These are phyloP conservation scores for Paulownia fortunei DNA, from an alignment of 257 asterid species.

Conservation along the genomic window DNA sequence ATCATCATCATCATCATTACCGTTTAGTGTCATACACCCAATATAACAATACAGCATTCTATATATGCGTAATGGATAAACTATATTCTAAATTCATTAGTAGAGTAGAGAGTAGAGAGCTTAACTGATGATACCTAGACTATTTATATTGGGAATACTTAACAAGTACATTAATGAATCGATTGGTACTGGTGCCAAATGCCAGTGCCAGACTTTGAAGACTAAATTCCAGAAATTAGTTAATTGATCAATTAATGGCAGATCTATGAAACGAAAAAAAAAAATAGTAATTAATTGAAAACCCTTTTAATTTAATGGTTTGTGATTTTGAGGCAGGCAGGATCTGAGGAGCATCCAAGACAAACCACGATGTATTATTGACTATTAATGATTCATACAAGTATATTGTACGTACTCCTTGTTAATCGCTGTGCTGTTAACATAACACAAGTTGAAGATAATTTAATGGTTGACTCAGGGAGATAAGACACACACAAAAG, in stretches of 20 bases:
- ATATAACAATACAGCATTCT: too few species aligned
- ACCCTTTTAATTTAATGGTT: constrained; percentile 2
- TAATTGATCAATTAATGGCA: constrained; percentile 27
- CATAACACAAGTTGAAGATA: not conserved
- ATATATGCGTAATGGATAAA: too few species aligned
- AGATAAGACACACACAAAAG: too few species aligned
- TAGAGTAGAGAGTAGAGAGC: constrained; percentile 1
- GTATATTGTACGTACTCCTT: constrained; percentile 23
- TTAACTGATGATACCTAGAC: not conserved
- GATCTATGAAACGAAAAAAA: constrained; percentile 26
- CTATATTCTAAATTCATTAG: too few species aligned
- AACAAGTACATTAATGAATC: constrained; percentile 22
- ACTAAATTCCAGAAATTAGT: constrained; percentile 18
- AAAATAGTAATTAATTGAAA: not conserved
- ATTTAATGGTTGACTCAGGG: constrained; percentile 31
- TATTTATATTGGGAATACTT: not conserved
- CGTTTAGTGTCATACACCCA: too few species aligned
- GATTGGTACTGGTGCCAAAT: constrained; percentile 13
- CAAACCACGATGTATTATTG: constrained; percentile 28
- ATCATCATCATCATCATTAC: too few species aligned
- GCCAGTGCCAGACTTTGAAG: constrained; percentile 33
- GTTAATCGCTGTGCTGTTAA: not conserved
- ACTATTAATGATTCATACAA: constrained; percentile 24
- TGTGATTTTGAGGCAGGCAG: constrained; percentile 37
- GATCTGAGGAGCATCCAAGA: too few species aligned